Evolutionary conservation across 345 rosid species (phyloP), one percentile per base, ranked within the genome.

Genomic region (Carallia pectinifolia): DNA sequence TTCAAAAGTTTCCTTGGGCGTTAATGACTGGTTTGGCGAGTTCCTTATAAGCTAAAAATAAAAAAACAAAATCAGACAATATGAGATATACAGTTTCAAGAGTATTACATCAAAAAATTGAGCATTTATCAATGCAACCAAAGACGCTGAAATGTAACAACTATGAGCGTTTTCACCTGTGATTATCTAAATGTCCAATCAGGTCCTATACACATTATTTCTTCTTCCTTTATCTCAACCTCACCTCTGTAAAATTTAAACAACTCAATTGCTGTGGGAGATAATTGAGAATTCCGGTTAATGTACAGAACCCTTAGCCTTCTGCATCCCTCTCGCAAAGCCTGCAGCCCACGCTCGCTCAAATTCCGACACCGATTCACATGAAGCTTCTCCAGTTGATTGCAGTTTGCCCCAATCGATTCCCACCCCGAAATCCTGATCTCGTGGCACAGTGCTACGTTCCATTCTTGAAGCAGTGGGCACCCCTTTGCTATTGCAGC

Each of bases 401-500:
- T 48, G 82, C 97, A 94, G 75, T 71, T 74, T 34, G 62, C 36
- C 66, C 89, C 87, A 13, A 89, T 67, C 4, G 88, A 81, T 55
- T 79, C 77, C 98, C 95, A 90, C 33, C 97, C 96, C 9, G 59
- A 39, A 72, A 85, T 55, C 72, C 66, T 77, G n/a, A 88, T 82
- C 59, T 76, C 87, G 40, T 84, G 88, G 74, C 97, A 87, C 63
- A 84, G 23, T 58, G 92, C 86, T 80, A 89, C 64, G 76, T 87
- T 86, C 91, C 93, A 88, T 70, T 87, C 97, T 77, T 83, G 61
- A 23, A 91, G 91, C 72, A 83, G 72, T 0, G 87, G 96, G 50
- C 93, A 89, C 17, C 96, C 93, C 69, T 74, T 82, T 23, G 90
- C 87, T 71, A 94, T 87, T n/a, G 93, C 89, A 23, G 23, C 38